Evolutionary conservation across 179 eudicot species (phyloP), one percentile per base, ranked within the genome.

Genomic region (Vitellaria paradoxa): DNA sequence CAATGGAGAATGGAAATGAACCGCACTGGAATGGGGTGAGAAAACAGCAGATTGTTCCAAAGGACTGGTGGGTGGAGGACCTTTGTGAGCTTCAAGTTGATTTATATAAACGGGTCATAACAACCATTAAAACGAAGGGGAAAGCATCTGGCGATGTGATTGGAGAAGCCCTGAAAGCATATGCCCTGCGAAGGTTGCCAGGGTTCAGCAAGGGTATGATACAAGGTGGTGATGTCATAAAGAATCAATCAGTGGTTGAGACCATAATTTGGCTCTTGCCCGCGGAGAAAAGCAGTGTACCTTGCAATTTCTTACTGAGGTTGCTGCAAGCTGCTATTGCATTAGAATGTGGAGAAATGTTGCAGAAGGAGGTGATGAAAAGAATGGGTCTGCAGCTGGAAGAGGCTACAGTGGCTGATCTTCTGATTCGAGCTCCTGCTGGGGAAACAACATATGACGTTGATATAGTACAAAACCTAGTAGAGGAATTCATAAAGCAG

Each of bases 51-150:
- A 37, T 47, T 0, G 91, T 90, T 76, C 93, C 93, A n/a, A 84
- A 79, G 7, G 93, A 90, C 45, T 90, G 93, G 93, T 90, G 93
- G 93, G 90, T 88, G 0, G 91, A 90, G 78, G 93, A 90, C 79
- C 76, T 90, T 26, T 88, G 87, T 18, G 91, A 88, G 53, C 91
- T 90, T n/a, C 85, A 83, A 40, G 71, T 90, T n/a, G 93, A 88
- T 77, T 77, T 88, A 14, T 90, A 76, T 74, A 90, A 87, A 63
- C 78, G 84, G 75, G 93, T 90, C 65, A 81, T 90, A 73, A 78
- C 75, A 9, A 78, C 91, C 6, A 84, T 90, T 23, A 84, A 78
- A 52, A 74, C 90, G 7, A 90, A 86, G 79, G 91, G 89, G 56
- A 87, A 70, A 76, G 70, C 85, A 10, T 72, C 86, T 0, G 73